These are phyloP conservation scores for Diaporthe nobilis DNA, from an alignment of 2,329 filamentous ascomycete species.

Conservation along the genomic window DNA sequence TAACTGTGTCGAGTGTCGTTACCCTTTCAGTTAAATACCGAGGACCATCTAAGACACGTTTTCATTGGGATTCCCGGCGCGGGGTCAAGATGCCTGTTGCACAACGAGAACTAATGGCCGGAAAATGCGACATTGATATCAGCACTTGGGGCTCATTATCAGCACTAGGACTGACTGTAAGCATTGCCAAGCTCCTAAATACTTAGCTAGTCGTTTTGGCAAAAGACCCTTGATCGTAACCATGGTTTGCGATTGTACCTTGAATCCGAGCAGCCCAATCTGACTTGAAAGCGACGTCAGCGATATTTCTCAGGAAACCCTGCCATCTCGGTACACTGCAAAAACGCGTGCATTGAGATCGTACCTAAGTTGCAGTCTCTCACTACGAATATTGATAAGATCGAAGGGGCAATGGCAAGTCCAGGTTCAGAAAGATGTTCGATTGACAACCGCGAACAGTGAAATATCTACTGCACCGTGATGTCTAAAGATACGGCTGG, in stretches of 20 bases:
- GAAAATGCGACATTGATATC: neutral
- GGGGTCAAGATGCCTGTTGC: slow-evolving; percentile 5
- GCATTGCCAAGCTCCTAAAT: slow-evolving; percentile 5
- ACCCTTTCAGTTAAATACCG: neutral
- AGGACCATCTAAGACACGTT: neutral
- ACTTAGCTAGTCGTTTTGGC: neutral
- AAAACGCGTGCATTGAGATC: neutral
- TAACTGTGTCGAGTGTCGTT: neutral
- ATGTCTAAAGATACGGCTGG: neutral
- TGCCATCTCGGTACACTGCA: neutral
- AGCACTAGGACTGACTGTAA: slow-evolving; percentile 2
- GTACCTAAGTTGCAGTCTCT: too few species aligned
- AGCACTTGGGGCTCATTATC: neutral
- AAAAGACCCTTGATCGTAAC: neutral
- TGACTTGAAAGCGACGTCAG: neutral
- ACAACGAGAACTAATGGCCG: neutral
- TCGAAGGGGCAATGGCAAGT: neutral
- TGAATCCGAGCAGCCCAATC: neutral
- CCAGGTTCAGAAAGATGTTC: neutral
- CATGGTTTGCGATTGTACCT: neutral
- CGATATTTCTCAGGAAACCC: neutral
- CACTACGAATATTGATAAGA: neutral
- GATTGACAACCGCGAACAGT: neutral
- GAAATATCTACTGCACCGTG: neutral
- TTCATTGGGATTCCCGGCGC: slow-evolving; percentile 6